Base-by-base conservation (phyloP, 139 green algal species). In the Chlorella vulgaris region DNA sequence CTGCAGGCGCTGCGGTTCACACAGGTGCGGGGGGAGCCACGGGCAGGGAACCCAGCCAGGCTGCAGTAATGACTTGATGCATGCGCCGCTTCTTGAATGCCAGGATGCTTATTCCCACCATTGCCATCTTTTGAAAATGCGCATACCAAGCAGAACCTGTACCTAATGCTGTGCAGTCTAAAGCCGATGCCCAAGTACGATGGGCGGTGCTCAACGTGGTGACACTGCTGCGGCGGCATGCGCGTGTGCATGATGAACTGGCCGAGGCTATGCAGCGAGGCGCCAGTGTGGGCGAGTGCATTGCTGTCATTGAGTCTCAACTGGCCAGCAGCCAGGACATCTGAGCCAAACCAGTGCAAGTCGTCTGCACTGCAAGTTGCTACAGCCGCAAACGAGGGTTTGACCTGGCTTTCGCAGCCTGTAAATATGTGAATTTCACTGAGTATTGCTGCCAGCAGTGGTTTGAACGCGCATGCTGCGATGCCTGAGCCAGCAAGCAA, bases 121-220 rank as follows among this genome's bases (percentile, higher is more conserved):
- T 4, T 24, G 10, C n/a, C n/a, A n/a, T n/a, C n/a, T n/a, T n/a
- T n/a, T n/a, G n/a, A n/a, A n/a, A n/a, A n/a, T n/a, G n/a, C n/a
- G n/a, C 61, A 38, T 29, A 7, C 50, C 0, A 29, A 36, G 10
- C 50, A 18, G 3, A 24, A 6, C 6, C 36, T 33, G 39, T 63
- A 1, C n/a, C 7, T 31, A 47, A 29, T 22, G 10, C 29, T 5
- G 21, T 21, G 19, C 73, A 84, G 69, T 65, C 73, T 21, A 99
- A 99, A 74, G 93, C 94, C 1, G 96, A 98, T 81, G 87, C 81
- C 15, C 84, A 96, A 75, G 91, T 99, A 31, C 89, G 96, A 13
- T 99, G 94, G 94, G 91, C 96, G 18, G 94, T 98, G 36, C 85
- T 99, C 26, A 98, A 98, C 74, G 91, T 90, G 4, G 90, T 94